Evolutionary conservation across 2,329 filamentous ascomycete species (phyloP), one percentile per base, ranked within the genome.

Genomic region (Sclerotinia nivalis): DNA sequence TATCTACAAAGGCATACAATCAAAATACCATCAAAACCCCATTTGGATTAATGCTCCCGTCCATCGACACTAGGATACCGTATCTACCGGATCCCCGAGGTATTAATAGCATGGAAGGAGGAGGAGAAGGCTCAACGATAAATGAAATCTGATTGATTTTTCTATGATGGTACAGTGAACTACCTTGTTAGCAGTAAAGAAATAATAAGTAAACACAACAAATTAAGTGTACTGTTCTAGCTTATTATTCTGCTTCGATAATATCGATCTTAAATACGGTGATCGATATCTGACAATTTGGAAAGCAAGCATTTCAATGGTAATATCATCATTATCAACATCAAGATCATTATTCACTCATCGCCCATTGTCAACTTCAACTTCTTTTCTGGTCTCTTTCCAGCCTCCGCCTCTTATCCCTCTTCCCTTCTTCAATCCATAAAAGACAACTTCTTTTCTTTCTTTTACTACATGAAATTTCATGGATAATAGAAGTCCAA

Each of bases 1-100:
- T 22, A 22, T 15, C 18, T 40, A 56, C 34, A n/a, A n/a, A 56
- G 52, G 22, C 47, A 45, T n/a, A 43, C 25, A 10, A 45, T 55
- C 37, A 5, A 49, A 58, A 37, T 60, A 34, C 55, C 54, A 40
- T 31, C 22, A 61, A 31, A 52, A 18, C 66, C 66, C 43, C 37
- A 61, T 68, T 61, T 25, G 66, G 66, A 61, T 54, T 61, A 61
- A 68, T 40, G 54, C 65, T 67, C 65, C 65, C 65, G 65, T 67
- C 50, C 28, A 55, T 47, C 40, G 37, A 45, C 55, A 43, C 50
- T 66, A 47, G 50, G 52, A 40, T 66, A 49, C 22, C 20, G 22
- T 1, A 22, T 31, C 43, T 50, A 28, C 45, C 65, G 52, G 25
- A 40, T 40, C 65, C 65, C 52, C 52, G 47, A 18, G n/a, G 31